Evolutionary conservation across 2,329 filamentous ascomycete species (phyloP).

Genomic region (Monosporascus sp.): DNA sequence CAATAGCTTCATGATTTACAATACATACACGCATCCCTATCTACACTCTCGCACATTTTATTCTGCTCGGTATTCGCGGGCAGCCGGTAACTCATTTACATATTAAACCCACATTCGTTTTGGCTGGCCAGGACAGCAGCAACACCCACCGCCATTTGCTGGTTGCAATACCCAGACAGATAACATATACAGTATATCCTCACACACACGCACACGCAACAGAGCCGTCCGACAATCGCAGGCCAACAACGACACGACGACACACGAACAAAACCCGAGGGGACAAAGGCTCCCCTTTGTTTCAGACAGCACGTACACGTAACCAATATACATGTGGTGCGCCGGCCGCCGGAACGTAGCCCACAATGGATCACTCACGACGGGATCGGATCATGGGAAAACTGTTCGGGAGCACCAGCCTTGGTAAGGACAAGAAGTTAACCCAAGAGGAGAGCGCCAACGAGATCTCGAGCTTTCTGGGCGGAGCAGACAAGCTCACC

Average conservation of each 20-base stretch:
- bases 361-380: constrained; percentile 26
- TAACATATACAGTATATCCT: too few species aligned
- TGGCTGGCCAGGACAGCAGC: not conserved
- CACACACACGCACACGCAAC: not conserved
- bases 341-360: not conserved
- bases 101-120: not conserved
- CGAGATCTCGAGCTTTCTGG: constrained; percentile 56
- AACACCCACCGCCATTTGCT: not conserved
- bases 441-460: constrained; percentile 40
- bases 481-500: constrained; percentile 49
- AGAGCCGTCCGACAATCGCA: not conserved
- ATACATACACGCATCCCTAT: not conserved
- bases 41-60: not conserved
- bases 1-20: not conserved
- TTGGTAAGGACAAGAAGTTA: constrained; percentile 27
- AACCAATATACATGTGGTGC: not conserved
- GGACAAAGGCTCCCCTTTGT: not conserved
- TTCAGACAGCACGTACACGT: too few species aligned
- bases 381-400: constrained; percentile 56
- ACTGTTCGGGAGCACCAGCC: constrained; percentile 45
- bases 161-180: too few species aligned
- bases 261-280: not conserved
- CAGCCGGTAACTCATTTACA: not conserved
- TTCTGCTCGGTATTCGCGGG: not conserved
- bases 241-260: not conserved